Percentiles rank a stretch among this genome's conserved stretches.
These are phyloP conservation scores for Cercospora sp. DNA, from an alignment of 2,329 filamentous ascomycete genomes.

Conservation along the genomic window DNA sequence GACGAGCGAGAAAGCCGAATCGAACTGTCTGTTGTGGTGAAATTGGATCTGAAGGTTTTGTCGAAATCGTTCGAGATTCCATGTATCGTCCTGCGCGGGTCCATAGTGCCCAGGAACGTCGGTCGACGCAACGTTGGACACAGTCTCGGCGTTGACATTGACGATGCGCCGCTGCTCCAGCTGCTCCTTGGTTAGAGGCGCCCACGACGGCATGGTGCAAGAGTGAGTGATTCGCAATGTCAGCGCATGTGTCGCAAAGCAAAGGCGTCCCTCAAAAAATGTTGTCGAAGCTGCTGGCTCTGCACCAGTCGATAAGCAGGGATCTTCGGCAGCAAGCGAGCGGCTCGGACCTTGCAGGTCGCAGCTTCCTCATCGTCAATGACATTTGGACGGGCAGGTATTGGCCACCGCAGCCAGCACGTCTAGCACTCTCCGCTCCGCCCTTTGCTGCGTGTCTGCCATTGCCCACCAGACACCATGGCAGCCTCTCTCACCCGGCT, in stretches of 20 bases:
- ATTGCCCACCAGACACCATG: conserved; percentile 54
- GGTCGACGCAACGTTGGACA: conserved; percentile 83
- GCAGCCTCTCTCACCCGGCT: conserved; percentile 70
- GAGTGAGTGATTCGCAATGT: not conserved
- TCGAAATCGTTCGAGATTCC: conserved; percentile 74
- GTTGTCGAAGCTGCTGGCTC: conserved; percentile 8
- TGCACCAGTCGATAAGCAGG: conserved; percentile 10
- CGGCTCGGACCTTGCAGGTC: not conserved
- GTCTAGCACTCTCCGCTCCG: conserved; percentile 6
- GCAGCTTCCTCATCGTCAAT: conserved; percentile 10
- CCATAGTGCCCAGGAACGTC: conserved; percentile 86
- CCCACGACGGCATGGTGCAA: conserved; percentile 36
- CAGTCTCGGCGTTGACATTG: conserved; percentile 83
- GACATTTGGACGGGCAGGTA: conserved; percentile 16
- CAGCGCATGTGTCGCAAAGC: not conserved
- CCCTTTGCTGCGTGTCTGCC: conserved; percentile 11
- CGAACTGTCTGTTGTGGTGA: conserved; percentile 75
- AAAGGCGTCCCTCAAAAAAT: conserved; percentile 1
- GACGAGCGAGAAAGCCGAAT: conserved; percentile 86
- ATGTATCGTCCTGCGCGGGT: conserved; percentile 80
- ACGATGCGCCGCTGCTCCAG: conserved; percentile 73
- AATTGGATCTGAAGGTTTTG: conserved; percentile 73
- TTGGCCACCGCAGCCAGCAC: conserved; percentile 16
- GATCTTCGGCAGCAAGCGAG: conserved; percentile 12
- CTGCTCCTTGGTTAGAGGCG: conserved; percentile 54